Evolutionary conservation across 345 rosid genomes (phyloP), one percentile per base, ranked within the genome.

Genomic region (Boechera divaricarpa): DNA sequence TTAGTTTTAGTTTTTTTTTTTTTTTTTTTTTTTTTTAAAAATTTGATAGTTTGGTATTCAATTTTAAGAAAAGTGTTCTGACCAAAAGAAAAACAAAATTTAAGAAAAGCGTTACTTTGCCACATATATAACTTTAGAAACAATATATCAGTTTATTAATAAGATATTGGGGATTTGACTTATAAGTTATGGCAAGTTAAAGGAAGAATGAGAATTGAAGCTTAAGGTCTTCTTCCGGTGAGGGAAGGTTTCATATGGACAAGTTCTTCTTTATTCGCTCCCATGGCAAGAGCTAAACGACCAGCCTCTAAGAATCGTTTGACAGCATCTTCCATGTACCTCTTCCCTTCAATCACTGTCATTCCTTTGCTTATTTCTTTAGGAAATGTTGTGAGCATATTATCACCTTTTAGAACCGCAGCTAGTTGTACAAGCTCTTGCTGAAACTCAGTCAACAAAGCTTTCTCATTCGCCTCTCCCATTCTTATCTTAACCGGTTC

Each of bases 191-290:
- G 38, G 2, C 38, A 36, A 36, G 39, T 36, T 7, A 36, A 36
- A 36, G 39, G 10, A 36, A 36, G 39, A 36, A 39, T 9, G 42
- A 12, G 8, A 39, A 2, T 10, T 39, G 12, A 41, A 41, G 12
- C 13, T 41, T 10, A 41, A 68, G 45, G 54, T 51, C 54, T 68
- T 67, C 79, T 59, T 59, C 41, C 74, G 11, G 96, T 94, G 39
- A 94, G 90, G 24, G 97, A 90, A 49, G 96, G 87, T 76, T 72
- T 94, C 97, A 94, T 94, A 72, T 85, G 89, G 10, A 94, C 90
- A 77, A 86, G 82, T 54, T 90, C 91, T 45, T 94, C 90, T 12
- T 76, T 80, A 75, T 89, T 86, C 26, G 91, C 98, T 64, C 95
- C 97, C 93, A 92, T 86, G 77, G 77, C 85, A 62, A 79, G 57